A percentile compares a stretch with the other conserved stretches of the same genome.
Conservation (phyloP, 345 rosid species). For the Populus ilicifolia region DNA sequence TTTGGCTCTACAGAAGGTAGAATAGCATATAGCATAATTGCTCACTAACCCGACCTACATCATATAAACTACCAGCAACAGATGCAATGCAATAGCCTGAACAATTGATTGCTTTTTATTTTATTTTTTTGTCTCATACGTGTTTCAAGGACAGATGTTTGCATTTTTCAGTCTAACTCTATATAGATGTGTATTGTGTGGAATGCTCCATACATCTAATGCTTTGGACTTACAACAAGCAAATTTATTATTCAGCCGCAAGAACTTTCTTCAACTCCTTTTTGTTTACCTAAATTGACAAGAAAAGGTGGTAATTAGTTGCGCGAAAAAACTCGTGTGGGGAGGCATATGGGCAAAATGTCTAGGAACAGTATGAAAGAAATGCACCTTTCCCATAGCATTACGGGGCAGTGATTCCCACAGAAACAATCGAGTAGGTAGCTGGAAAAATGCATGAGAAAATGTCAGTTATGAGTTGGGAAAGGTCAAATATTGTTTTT, state of each 20-base stretch:
- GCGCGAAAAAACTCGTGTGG: not conserved
- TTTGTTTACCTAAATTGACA: constrained; percentile 68
- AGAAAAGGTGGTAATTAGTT: too few species aligned
- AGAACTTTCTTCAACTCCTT: constrained; percentile 77
- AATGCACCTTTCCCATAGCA: constrained; percentile 93
- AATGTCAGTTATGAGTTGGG: not conserved
- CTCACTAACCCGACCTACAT: too few species aligned
- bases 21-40: too few species aligned
- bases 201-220: not conserved
- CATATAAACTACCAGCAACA: too few species aligned
- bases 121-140: too few species aligned
- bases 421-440: constrained; percentile 71
- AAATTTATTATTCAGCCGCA: constrained; percentile 30
- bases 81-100: too few species aligned
- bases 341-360: not conserved
- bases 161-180: too few species aligned
- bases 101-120: too few species aligned
- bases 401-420: constrained; percentile 94
- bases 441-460: constrained; percentile 35
- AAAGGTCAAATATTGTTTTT: not conserved
- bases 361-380: not conserved
- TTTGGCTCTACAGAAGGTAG: too few species aligned
- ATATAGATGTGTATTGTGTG: too few species aligned
- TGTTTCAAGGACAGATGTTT: too few species aligned
- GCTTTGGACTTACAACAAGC: not conserved